Percentiles rank a stretch among this genome's conserved stretches.
Evolutionary conservation across 495 filamentous ascomycete species (phyloP).

Genomic region (Penicillium malachiteum): DNA sequence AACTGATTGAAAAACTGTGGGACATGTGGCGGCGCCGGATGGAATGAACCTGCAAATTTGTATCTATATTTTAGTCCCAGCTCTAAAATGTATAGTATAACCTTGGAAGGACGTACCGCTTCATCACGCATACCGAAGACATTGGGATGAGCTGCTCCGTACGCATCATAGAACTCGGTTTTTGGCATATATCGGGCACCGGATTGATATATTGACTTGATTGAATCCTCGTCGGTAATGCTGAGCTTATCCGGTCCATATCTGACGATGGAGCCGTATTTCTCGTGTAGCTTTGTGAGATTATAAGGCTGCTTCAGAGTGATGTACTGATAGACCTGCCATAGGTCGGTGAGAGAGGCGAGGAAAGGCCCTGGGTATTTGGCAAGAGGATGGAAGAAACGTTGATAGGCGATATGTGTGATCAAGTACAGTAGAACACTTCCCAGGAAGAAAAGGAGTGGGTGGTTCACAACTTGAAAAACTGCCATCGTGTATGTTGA

Average conservation of each 20-base stretch:
- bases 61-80: too few species aligned
- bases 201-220: slow-evolving; percentile 11
- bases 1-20: slow-evolving; percentile 12
- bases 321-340: slow-evolving; percentile 12
- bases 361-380: slow-evolving; percentile 12
- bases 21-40: slow-evolving; percentile 13
- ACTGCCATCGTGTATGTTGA: not conserved
- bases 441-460: not conserved
- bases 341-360: slow-evolving; percentile 10
- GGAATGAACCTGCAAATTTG: slow-evolving; percentile 5
- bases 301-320: slow-evolving; percentile 10
- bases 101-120: not conserved
- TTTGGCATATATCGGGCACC: slow-evolving; percentile 12
- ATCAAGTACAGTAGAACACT: not conserved
- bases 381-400: slow-evolving; percentile 9
- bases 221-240: slow-evolving; percentile 10
- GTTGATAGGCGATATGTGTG: slow-evolving; percentile 2
- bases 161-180: slow-evolving; percentile 16
- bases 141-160: slow-evolving; percentile 13
- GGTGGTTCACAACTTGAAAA: not conserved
- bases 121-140: slow-evolving; percentile 14
- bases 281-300: slow-evolving; percentile 10
- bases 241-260: slow-evolving; percentile 16
- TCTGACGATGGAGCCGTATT: slow-evolving; percentile 9
- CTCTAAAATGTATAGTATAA: not conserved